Evolutionary conservation across 345 rosid genomes (phyloP).

Genomic region (Adansonia digitata): DNA sequence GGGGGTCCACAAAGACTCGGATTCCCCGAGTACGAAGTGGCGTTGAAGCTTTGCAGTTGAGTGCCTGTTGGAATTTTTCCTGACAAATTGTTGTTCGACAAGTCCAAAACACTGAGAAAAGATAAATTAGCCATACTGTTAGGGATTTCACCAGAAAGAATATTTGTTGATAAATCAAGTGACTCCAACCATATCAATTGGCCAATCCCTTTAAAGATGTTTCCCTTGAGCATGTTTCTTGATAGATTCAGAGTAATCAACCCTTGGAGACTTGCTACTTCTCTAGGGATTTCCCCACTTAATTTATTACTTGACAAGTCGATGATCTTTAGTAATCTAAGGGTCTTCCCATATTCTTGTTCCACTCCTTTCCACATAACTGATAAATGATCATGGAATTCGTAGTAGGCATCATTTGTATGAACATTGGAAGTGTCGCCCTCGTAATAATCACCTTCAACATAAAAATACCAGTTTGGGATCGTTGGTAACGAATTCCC

Average conservation of each 20-base stretch:
- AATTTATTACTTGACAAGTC: constrained; percentile 3
- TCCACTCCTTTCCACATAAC: neutral
- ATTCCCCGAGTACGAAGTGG: constrained; percentile 7
- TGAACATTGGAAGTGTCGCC: neutral
- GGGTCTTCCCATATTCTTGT: neutral
- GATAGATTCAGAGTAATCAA: constrained; percentile 15
- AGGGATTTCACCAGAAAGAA: neutral
- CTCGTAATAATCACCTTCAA: neutral
- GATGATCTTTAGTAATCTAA: neutral
- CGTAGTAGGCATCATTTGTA: neutral
- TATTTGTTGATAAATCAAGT: constrained; percentile 18
- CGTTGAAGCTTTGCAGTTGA: constrained; percentile 9
- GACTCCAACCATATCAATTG: neutral
- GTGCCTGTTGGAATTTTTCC: constrained; percentile 17
- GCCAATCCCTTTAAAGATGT: constrained; percentile 6
- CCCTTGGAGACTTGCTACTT: neutral
- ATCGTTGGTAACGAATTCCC: neutral
- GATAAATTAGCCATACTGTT: neutral
- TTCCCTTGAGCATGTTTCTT: constrained; percentile 14
- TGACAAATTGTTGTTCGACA: constrained; percentile 21
- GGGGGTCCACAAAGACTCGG: constrained; percentile 15
- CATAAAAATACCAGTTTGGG: neutral
- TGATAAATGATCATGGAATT: neutral
- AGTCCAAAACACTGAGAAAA: constrained; percentile 5
- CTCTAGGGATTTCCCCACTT: constrained; percentile 6